Conservation (phyloP, 2,329 filamentous ascomycete species). For the Pseudogymnoascus sp. region DNA sequence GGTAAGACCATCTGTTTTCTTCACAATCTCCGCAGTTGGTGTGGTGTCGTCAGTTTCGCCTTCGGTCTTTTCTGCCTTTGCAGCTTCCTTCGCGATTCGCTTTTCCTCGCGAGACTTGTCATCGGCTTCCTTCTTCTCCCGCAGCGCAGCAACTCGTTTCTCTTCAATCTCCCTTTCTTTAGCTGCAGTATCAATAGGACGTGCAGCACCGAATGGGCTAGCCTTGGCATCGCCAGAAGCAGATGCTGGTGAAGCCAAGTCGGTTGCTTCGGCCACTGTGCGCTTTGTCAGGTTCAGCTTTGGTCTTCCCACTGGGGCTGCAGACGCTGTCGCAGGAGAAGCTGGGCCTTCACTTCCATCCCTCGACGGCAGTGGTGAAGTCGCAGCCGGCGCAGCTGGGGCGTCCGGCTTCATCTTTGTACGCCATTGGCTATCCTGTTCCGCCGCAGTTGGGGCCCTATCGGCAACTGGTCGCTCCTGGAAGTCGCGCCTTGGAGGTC, state of each 20-base stretch:
- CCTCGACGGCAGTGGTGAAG: conserved; percentile 57
- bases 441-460: conserved; percentile 73
- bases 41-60: conserved; percentile 24
- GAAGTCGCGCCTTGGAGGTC: conserved; percentile 71
- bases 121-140: conserved; percentile 70
- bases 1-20: conserved; percentile 27
- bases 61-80: conserved; percentile 29
- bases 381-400: conserved; percentile 30
- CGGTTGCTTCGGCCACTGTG: conserved; percentile 67
- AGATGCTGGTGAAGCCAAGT: conserved; percentile 42
- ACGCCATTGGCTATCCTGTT: conserved; percentile 91
- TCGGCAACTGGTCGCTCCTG: conserved; percentile 58
- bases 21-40: conserved; percentile 21
- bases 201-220: conserved; percentile 87
- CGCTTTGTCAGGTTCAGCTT: conserved; percentile 84
- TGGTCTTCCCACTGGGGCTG: conserved; percentile 58
- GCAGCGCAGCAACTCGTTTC: conserved; percentile 63
- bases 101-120: conserved; percentile 49
- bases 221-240: conserved; percentile 63
- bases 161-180: conserved; percentile 86
- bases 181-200: conserved; percentile 85
- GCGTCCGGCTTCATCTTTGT: conserved; percentile 80
- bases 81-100: conserved; percentile 54
- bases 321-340: conserved; percentile 52
- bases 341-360: conserved; percentile 69